Evolutionary conservation across 768 basidiomycete species (phyloP).

Genomic region (Mycena alexandri): DNA sequence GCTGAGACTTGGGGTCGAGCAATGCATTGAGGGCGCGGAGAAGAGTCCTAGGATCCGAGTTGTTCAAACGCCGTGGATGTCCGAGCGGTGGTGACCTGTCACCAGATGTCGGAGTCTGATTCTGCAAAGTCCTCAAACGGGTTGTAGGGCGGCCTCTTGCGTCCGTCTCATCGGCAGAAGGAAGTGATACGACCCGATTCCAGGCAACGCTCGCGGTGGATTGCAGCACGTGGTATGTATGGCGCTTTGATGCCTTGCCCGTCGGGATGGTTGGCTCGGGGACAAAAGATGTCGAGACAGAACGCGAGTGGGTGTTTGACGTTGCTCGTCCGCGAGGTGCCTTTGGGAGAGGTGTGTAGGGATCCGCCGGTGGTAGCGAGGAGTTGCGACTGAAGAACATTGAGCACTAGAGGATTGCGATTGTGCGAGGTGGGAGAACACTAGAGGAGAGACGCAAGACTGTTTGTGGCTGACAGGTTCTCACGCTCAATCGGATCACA

Average conservation of each 20-base stretch:
- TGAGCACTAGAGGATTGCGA: no score
- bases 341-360: slow-evolving; percentile 30
- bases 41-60: slow-evolving; percentile 33
- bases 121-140: neutral
- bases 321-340: slow-evolving; percentile 20
- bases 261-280: slow-evolving; percentile 33
- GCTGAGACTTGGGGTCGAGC: slow-evolving; percentile 30
- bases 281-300: slow-evolving; percentile 26
- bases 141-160: slow-evolving; percentile 18
- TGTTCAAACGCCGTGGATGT: slow-evolving; percentile 29
- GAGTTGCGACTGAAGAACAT: slow-evolving; percentile 32
- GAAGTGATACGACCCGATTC: slow-evolving; percentile 28
- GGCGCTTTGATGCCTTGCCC: slow-evolving; percentile 38
- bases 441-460: no score
- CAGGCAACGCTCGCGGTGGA: neutral
- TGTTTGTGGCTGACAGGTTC: no score
- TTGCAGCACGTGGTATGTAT: slow-evolving; percentile 28
- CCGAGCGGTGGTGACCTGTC: slow-evolving; percentile 4
- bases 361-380: slow-evolving; percentile 18
- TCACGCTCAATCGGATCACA: no score
- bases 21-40: slow-evolving; percentile 33
- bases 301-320: slow-evolving; percentile 15
- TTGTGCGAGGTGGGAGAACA: no score
- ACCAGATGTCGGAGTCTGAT: neutral
- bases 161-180: slow-evolving; percentile 9